Conservation (phyloP, 2,329 filamentous ascomycete species). For the Penicillium crustosum region DNA sequence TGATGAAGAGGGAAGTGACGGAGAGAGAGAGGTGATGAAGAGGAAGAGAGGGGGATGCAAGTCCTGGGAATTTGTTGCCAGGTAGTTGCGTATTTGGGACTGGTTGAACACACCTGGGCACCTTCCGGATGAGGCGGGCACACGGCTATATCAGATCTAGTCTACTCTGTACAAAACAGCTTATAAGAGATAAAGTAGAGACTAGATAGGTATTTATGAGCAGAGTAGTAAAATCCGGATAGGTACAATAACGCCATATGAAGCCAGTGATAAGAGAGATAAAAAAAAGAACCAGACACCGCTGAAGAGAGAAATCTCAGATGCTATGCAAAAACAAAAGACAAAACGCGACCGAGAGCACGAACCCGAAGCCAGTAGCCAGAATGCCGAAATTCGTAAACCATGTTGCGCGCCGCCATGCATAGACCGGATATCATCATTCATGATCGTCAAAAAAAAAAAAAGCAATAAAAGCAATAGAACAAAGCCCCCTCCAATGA, state of each 20-base stretch:
- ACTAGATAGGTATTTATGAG: conserved; percentile 9
- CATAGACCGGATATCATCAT: conserved; percentile 31
- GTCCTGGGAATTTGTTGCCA: not conserved
- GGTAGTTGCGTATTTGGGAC: not conserved
- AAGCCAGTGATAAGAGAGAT: conserved; percentile 6
- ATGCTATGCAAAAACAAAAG: conserved; percentile 29
- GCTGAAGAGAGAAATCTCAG: conserved; percentile 25
- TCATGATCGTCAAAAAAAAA: conserved; percentile 23
- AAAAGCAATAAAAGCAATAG: conserved; percentile 7
- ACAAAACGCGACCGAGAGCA: conserved; percentile 26
- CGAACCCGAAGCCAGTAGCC: conserved; percentile 29
- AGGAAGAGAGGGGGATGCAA: not conserved
- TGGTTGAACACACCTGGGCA: too few species aligned
- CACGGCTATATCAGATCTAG: not conserved
- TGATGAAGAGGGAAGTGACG: not conserved
- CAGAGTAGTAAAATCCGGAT: conserved; percentile 18
- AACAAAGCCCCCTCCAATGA: conserved; percentile 15
- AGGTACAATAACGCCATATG: conserved; percentile 11
- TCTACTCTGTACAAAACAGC: not conserved
- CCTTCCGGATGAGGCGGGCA: not conserved
- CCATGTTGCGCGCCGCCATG: conserved; percentile 31
- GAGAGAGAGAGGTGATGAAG: not conserved
- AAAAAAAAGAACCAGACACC: conserved; percentile 10
- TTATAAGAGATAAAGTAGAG: not conserved
- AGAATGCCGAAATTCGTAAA: conserved; percentile 31